Base-by-base conservation (phyloP, 257 asterid genomes). In the Plantago ovata region DNA sequence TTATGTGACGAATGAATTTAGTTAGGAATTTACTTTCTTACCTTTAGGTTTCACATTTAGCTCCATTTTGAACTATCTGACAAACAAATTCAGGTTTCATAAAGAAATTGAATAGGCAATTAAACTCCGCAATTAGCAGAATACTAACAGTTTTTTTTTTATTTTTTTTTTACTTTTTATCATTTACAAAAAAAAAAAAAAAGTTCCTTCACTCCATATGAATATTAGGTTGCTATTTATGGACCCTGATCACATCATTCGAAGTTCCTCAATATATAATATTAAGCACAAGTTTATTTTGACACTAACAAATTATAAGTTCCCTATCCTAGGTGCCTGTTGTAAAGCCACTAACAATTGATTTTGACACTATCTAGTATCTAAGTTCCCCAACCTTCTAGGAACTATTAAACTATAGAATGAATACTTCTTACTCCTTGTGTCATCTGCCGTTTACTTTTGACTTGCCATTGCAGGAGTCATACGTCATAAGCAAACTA, bases 1-100 rank as follows among this genome's bases (percentile, higher is more conserved):
- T 32, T n/a, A 13, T 38, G 36, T 14, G 7, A 39, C 10, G 20
- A 33, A 15, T 39, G 46, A 16, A 45, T 15, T 11, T 10, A n/a
- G 38, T 20, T 13, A 50, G 24, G 57, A 13, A 19, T 42, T 22
- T 22, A 21, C 21, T 24, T 41, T 44, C 55, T 38, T 28, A 58
- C 21, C 46, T 60, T 47, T 53, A 63, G 47, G 36, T 47, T 61
- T 60, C 55, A 61, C 64, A 24, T 33, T n/a, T n/a, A n/a, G 6
- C 33, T 24, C n/a, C n/a, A n/a, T n/a, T n/a, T n/a, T n/a, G n/a
- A n/a, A n/a, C n/a, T n/a, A n/a, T n/a, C n/a, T n/a, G n/a, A n/a
- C n/a, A n/a, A n/a, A n/a, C n/a, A n/a, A n/a, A n/a, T n/a, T n/a
- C n/a, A n/a, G n/a, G n/a, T n/a, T n/a, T n/a, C n/a, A n/a, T n/a